A percentile compares a stretch with the other conserved stretches of the same genome.
Evolutionary conservation across 139 green algal species (phyloP).

Genomic region (Tetradesmus lagerheimii): DNA sequence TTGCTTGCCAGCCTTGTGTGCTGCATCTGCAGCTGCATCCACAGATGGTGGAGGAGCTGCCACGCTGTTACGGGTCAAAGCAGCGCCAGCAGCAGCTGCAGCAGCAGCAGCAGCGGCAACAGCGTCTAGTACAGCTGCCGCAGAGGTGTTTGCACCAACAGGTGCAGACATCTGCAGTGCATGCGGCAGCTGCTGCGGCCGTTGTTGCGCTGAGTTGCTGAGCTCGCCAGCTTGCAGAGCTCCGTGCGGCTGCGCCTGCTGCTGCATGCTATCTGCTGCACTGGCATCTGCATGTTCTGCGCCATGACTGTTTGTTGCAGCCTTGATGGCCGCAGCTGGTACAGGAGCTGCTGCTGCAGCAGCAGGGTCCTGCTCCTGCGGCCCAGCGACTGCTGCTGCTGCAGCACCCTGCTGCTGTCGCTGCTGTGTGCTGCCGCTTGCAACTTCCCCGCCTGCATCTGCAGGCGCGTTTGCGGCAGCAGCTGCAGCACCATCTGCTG

Average conservation of each 20-base stretch:
- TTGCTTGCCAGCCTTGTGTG: background rate
- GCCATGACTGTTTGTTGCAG: background rate
- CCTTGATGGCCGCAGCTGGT: background rate
- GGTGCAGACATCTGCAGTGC: background rate
- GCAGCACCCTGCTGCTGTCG: background rate
- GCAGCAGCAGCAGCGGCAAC: background rate
- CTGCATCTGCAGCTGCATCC: background rate
- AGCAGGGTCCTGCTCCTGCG: background rate
- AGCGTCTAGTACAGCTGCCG: too few species aligned
- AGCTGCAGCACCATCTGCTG: slow-evolving; percentile 10
- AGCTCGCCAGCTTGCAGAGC: background rate
- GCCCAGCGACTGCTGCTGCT: background rate
- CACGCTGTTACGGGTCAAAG: background rate
- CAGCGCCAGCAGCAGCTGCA: background rate
- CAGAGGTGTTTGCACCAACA: background rate
- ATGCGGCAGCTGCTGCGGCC: background rate
- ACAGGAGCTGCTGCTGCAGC: background rate
- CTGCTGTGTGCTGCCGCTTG: background rate
- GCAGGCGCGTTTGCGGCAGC: background rate
- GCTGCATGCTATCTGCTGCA: background rate
- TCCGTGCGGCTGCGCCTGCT: slow-evolving; percentile 7
- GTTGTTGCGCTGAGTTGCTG: background rate
- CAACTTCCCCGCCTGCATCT: background rate
- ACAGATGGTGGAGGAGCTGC: background rate
- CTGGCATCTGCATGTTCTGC: background rate